Evolutionary conservation across 139 green algal genomes (phyloP), one percentile per base, ranked within the genome.

Genomic region (Chlorella ohadii): DNA sequence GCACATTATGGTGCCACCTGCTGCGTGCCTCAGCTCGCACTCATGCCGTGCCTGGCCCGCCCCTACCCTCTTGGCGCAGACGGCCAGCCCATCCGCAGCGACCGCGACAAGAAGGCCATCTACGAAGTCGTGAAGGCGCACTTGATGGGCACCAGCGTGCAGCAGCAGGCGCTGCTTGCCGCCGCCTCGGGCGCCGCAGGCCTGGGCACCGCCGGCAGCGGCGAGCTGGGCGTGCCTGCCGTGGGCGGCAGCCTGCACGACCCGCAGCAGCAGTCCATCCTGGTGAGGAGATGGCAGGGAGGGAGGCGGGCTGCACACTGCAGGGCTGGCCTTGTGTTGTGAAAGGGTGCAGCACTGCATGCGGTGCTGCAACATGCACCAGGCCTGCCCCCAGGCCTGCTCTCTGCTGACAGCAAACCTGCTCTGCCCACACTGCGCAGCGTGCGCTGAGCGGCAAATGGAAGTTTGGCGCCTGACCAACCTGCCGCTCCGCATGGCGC

Each of bases 61-160:
- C 44, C 44, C 17, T 22, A 4, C 44, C 28, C 33, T 31, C 47
- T 47, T 28, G 13, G 16, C 23, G 36, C 81, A 86, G 81, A 61
- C 63, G 82, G 82, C 44, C 55, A 82, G 73, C 82, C 82, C 63
- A 65, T 86, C 17, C 20, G 70, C 25, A 65, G 64, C 19, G 82
- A 85, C 36, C 51, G 76, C 16, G 86, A 90, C 51, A 86, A 75
- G 34, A 67, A 84, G 65, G 63, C 66, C 28, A 65, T 89, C 12
- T 79, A 84, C 16, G 73, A 89, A 1, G 81, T 89, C 31, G 81
- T 89, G 2, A 84, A 67, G 64, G 72, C 80, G 1, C 77, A 79
- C 33, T 64, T 89, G 13, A 71, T 87, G 80, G 86, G 86, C n/a
- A 81, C 64, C 44, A 55, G 33, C 11, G 39, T 80, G 63, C 67